Conservation (phyloP, 2,329 filamentous ascomycete species). For the Aspergillus glaucus region DNA sequence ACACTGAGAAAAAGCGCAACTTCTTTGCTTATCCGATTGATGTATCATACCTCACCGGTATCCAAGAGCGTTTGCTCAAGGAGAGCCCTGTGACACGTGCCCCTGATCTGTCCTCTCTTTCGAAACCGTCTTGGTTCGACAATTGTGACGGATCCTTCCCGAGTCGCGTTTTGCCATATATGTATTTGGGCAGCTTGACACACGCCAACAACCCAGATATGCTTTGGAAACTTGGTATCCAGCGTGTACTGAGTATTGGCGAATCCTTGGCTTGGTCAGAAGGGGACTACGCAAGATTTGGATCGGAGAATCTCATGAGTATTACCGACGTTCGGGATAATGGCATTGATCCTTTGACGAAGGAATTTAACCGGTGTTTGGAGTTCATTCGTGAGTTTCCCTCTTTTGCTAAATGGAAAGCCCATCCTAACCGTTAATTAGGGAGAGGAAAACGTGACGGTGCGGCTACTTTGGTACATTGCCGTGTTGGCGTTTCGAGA, state of each 20-base stretch:
- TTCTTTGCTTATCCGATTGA: conserved; percentile 96
- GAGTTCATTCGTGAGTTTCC: conserved; percentile 76
- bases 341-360: conserved; percentile 83
- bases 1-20: conserved; percentile 74
- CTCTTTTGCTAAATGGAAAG: background rate
- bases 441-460: conserved; percentile 71
- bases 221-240: conserved; percentile 71
- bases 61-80: conserved; percentile 68
- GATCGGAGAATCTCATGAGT: conserved; percentile 67
- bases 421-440: conserved; percentile 32
- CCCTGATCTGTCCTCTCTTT: conserved; percentile 18
- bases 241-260: conserved; percentile 83
- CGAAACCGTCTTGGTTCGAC: conserved; percentile 70
- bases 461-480: conserved; percentile 87
- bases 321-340: conserved; percentile 92
- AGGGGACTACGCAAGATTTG: conserved; percentile 65
- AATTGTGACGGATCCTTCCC: conserved; percentile 85
- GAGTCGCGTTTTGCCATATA: conserved; percentile 80
- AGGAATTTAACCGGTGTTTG: conserved; percentile 78
- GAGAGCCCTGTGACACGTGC: conserved; percentile 29
- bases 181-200: conserved; percentile 89
- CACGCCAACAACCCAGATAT: conserved; percentile 93
- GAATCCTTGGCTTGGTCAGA: conserved; percentile 79
- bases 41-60: conserved; percentile 69
- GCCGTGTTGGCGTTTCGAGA: conserved; percentile 88